Evolutionary conservation across 2,329 filamentous ascomycete genomes (phyloP).

Genomic region (Alternaria sp.): DNA sequence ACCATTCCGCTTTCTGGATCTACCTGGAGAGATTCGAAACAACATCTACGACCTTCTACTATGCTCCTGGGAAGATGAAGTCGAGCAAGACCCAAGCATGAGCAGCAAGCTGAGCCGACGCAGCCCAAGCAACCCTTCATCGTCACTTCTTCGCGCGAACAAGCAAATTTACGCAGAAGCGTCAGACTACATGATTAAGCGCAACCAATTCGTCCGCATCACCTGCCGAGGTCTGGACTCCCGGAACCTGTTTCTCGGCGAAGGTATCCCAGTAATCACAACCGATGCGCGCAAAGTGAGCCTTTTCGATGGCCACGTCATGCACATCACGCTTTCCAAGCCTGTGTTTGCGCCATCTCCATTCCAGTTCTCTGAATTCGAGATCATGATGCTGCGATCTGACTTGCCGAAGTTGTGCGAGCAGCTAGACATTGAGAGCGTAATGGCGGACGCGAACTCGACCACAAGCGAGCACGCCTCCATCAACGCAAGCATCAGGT

Average conservation of each 20-base stretch:
- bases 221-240: constrained; percentile 34
- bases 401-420: constrained; percentile 33
- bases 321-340: constrained; percentile 38
- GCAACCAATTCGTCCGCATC: constrained; percentile 38
- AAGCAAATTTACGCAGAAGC: constrained; percentile 40
- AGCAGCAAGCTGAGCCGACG: constrained; percentile 30
- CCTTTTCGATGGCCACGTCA: constrained; percentile 35
- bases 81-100: constrained; percentile 23
- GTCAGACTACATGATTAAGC: constrained; percentile 39
- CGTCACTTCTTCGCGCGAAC: constrained; percentile 34
- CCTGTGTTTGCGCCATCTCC: constrained; percentile 22
- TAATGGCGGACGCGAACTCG: constrained; percentile 35
- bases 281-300: constrained; percentile 23
- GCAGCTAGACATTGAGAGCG: constrained; percentile 35
- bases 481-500: constrained; percentile 24
- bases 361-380: constrained; percentile 30
- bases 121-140: constrained; percentile 27
- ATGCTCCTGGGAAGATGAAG: constrained; percentile 36
- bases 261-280: constrained; percentile 32
- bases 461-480: constrained; percentile 29
- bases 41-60: constrained; percentile 36
- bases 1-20: constrained; percentile 37
- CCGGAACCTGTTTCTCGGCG: constrained; percentile 29
- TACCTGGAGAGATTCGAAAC: constrained; percentile 38
- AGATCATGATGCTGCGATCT: constrained; percentile 36